Conservation (phyloP, 495 filamentous ascomycete species). For the Xylaria sp. region DNA sequence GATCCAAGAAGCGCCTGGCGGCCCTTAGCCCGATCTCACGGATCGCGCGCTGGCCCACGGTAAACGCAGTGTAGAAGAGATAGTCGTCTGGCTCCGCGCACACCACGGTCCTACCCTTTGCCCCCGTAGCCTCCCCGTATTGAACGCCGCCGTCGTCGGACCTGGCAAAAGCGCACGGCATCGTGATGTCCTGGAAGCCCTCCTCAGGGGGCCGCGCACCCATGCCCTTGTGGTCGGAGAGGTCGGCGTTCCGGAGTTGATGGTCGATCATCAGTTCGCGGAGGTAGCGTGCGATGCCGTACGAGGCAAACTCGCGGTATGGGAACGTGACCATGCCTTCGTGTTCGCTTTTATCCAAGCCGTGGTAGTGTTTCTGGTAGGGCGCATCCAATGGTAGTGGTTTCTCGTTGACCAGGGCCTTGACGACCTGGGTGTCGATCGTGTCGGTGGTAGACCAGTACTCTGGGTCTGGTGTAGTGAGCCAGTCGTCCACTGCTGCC, state of each 20-base stretch:
- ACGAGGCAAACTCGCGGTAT: slow-evolving; percentile 39
- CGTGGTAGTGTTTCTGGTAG: not conserved
- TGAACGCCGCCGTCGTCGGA: not conserved
- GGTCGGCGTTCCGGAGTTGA: slow-evolving; percentile 40
- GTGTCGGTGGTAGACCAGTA: slow-evolving; percentile 22
- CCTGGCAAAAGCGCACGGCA: slow-evolving; percentile 33
- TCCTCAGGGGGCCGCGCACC: slow-evolving; percentile 32
- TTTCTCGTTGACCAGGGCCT: slow-evolving; percentile 26
- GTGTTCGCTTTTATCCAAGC: not conserved
- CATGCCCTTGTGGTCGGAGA: slow-evolving; percentile 41
- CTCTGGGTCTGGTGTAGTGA: slow-evolving; percentile 32
- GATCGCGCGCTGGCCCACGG: slow-evolving; percentile 38
- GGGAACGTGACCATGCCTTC: slow-evolving; percentile 20
- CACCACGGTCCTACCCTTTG: slow-evolving; percentile 13
- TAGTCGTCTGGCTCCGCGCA: slow-evolving; percentile 41
- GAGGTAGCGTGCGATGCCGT: slow-evolving; percentile 39
- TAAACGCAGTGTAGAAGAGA: slow-evolving; percentile 48
- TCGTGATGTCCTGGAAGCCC: slow-evolving; percentile 39
- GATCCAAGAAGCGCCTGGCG: slow-evolving; percentile 34
- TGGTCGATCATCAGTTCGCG: slow-evolving; percentile 42
- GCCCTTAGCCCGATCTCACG: slow-evolving; percentile 43
- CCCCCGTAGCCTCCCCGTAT: not conserved
- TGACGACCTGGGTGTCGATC: slow-evolving; percentile 30
- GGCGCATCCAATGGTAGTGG: not conserved
- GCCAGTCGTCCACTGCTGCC: slow-evolving; percentile 39